Percentiles rank a stretch among this genome's conserved stretches.
Evolutionary conservation across 768 basidiomycete genomes (phyloP).

Genomic region (Amanita molliuscula): DNA sequence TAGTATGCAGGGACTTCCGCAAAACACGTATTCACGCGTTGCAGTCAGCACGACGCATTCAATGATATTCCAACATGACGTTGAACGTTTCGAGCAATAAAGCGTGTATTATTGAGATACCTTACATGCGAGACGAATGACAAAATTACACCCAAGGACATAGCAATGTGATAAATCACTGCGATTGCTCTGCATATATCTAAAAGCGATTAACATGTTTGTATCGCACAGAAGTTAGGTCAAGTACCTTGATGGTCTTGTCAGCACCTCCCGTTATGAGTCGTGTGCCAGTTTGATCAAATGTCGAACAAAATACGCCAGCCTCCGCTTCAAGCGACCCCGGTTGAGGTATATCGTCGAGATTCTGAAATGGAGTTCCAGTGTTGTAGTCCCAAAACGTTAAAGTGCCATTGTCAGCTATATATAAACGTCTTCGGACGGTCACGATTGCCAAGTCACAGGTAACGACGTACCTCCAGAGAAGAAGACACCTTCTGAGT

Average conservation of each 20-base stretch:
- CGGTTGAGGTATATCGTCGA: slow-evolving; percentile 91
- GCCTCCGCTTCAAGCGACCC: slow-evolving; percentile 98
- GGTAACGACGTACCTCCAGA: slow-evolving; percentile 64
- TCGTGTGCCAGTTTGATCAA: slow-evolving; percentile 91
- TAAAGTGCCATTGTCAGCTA: slow-evolving; percentile 73
- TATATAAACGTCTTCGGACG: background rate
- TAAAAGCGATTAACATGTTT: slow-evolving; percentile 6
- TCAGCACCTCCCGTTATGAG: slow-evolving; percentile 95
- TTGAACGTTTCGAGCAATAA: background rate
- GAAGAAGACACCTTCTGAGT: slow-evolving; percentile 93
- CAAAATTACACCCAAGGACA: background rate
- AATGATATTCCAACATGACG: background rate
- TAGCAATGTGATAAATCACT: slow-evolving; percentile 20
- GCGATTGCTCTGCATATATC: slow-evolving; percentile 66
- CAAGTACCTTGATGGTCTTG: slow-evolving; percentile 90
- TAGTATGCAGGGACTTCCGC: background rate
- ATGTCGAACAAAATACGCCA: slow-evolving; percentile 94
- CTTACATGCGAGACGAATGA: background rate
- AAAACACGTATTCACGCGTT: slow-evolving; percentile 7
- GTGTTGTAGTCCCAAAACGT: slow-evolving; percentile 94
- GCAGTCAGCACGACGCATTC: background rate
- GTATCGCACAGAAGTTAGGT: background rate
- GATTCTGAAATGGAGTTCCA: slow-evolving; percentile 88
- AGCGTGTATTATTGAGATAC: background rate
- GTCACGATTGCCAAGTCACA: background rate